These are phyloP conservation scores for Podospora sp. DNA, from an alignment of 495 filamentous ascomycete genomes.

Conservation along the genomic window DNA sequence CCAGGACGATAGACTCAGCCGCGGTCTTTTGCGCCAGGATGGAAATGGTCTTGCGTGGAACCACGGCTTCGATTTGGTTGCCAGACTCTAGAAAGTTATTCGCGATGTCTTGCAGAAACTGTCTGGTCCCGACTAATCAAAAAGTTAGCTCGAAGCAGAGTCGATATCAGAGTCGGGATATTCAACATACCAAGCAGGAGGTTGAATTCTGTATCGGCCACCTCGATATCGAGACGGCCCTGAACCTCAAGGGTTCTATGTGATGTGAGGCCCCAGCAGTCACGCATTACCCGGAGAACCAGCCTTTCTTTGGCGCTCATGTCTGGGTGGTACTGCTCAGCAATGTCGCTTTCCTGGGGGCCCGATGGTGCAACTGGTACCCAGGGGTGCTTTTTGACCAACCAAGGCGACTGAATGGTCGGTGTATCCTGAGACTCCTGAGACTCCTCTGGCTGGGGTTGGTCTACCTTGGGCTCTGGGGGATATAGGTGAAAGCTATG, in stretches of 20 bases:
- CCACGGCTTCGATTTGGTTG: slow-evolving; percentile 39
- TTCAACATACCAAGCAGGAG: slow-evolving; percentile 39
- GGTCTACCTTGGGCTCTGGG: slow-evolving; percentile 7
- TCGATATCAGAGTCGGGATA: neutral
- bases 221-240: slow-evolving; percentile 38
- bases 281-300: slow-evolving; percentile 42
- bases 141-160: neutral
- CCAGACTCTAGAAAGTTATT: slow-evolving; percentile 33
- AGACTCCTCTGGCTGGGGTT: neutral
- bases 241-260: slow-evolving; percentile 29
- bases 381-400: slow-evolving; percentile 6
- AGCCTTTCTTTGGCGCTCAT: slow-evolving; percentile 38
- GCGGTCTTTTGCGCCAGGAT: slow-evolving; percentile 40
- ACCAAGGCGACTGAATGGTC: slow-evolving; percentile 36
- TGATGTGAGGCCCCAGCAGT: slow-evolving; percentile 45
- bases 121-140: slow-evolving; percentile 37
- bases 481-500: slow-evolving; percentile 14
- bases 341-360: slow-evolving; percentile 20
- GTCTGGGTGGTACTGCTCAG: slow-evolving; percentile 30
- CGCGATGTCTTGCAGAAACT: slow-evolving; percentile 36
- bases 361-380: neutral
- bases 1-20: slow-evolving; percentile 38
- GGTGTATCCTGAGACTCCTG: neutral
- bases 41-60: slow-evolving; percentile 29
- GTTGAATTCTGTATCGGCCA: slow-evolving; percentile 39